These are phyloP conservation scores for Plasmodiophora brassicae DNA, from an alignment of 208 protist species.

Conservation along the genomic window DNA sequence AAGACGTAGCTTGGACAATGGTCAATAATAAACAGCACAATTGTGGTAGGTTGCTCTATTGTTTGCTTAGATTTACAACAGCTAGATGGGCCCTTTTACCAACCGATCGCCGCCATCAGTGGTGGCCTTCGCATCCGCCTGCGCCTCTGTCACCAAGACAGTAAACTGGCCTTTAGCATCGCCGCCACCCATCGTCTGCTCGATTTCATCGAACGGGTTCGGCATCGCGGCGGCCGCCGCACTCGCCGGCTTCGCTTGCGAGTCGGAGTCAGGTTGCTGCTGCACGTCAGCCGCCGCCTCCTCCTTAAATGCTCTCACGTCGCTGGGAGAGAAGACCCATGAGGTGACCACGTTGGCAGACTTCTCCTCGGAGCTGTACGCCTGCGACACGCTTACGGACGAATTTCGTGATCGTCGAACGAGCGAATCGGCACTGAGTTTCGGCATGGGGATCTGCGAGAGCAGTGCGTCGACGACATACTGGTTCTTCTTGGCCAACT, in stretches of 20 bases:
- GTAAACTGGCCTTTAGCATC: no score
- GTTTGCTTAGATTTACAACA: no score
- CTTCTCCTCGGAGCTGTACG: neutral
- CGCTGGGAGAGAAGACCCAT: neutral
- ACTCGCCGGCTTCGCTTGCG: neutral
- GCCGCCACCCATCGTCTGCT: neutral
- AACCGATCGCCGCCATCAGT: no score
- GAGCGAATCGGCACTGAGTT: slow-evolving; percentile 4
- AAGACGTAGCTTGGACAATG: no score
- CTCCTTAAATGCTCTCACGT: neutral
- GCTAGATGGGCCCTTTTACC: no score
- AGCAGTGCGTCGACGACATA: slow-evolving; percentile 10
- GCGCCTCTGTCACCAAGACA: no score
- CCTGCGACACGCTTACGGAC: neutral
- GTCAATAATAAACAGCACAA: no score
- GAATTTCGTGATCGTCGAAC: neutral
- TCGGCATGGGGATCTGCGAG: slow-evolving; percentile 15
- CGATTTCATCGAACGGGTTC: slow-evolving; percentile 7
- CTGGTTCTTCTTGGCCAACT: slow-evolving; percentile 19
- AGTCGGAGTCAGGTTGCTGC: no score
- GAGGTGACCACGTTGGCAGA: neutral
- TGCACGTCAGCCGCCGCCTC: neutral
- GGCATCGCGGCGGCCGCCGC: neutral
- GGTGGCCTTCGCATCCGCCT: no score
- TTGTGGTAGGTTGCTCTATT: no score